These are phyloP conservation scores for Agaricus subrufescens DNA, from an alignment of 768 basidiomycete species.

Conservation along the genomic window DNA sequence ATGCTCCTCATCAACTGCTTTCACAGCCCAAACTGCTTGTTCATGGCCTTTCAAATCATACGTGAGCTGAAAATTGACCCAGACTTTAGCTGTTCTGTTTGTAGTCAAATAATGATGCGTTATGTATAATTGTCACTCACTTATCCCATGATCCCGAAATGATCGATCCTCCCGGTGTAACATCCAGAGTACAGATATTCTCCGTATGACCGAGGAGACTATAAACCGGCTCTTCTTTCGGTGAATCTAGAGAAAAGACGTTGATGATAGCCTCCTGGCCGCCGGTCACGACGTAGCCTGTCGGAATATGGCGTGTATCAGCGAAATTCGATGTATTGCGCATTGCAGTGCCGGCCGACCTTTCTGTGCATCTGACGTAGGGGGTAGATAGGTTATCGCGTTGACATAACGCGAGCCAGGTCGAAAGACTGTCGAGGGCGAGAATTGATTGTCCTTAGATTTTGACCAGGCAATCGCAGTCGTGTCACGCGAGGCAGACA, in stretches of 20 bases:
- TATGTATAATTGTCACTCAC: conserved; percentile 38
- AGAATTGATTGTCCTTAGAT: conserved; percentile 43
- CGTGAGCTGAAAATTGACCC: conserved; percentile 70
- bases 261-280: conserved; percentile 89
- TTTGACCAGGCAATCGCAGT: conserved; percentile 86
- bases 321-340: conserved; percentile 13
- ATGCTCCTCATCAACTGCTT: conserved; percentile 70
- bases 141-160: conserved; percentile 98
- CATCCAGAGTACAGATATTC: conserved; percentile 85
- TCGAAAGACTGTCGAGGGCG: conserved; percentile 46
- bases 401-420: conserved; percentile 78
- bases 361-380: conserved; percentile 63
- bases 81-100: conserved; percentile 86
- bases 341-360: conserved; percentile 34
- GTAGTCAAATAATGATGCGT: conserved; percentile 5
- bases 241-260: conserved; percentile 58
- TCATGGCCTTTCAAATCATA: conserved; percentile 82
- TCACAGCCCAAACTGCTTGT: conserved; percentile 92
- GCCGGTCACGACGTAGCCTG: conserved; percentile 84
- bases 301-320: conserved; percentile 9
- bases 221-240: conserved; percentile 71
- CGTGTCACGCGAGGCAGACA: conserved; percentile 90
- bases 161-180: conserved; percentile 64
- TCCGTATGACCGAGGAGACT: conserved; percentile 84
- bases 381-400: conserved; percentile 72